phyloP scores from a whole-genome alignment of 2,329 filamentous ascomycete species.

The Paracorniculantispora psalliotae region DNA sequence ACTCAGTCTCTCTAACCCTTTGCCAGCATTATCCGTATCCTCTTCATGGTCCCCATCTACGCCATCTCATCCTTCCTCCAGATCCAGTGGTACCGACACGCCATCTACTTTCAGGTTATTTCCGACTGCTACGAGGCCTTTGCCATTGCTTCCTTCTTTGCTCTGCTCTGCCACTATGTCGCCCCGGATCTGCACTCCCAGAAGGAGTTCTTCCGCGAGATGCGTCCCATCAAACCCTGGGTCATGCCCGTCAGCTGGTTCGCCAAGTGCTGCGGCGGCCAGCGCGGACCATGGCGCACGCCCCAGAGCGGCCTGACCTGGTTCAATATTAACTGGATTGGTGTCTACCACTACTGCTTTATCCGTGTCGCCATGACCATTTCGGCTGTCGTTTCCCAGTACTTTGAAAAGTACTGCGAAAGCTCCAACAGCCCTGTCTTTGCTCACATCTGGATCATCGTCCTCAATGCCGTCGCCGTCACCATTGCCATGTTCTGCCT shows the following conservation, averaged over 20 bases:
- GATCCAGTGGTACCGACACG: constrained; percentile 68
- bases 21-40: constrained; percentile 75
- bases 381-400: constrained; percentile 68
- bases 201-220: constrained; percentile 71
- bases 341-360: constrained; percentile 82
- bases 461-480: constrained; percentile 67
- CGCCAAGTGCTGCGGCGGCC: constrained; percentile 63
- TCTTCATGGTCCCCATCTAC: constrained; percentile 85
- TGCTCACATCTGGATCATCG: constrained; percentile 72
- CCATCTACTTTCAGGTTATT: constrained; percentile 75
- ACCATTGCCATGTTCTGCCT: constrained; percentile 84
- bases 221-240: constrained; percentile 65
- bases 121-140: constrained; percentile 88
- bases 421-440: constrained; percentile 72
- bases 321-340: constrained; percentile 84
- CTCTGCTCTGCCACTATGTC: constrained; percentile 74
- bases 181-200: constrained; percentile 73
- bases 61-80: constrained; percentile 68
- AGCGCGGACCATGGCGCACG: constrained; percentile 65
- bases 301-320: constrained; percentile 78
- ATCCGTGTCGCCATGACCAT: constrained; percentile 76
- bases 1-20: neutral
- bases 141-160: constrained; percentile 82
- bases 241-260: constrained; percentile 68
- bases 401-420: constrained; percentile 68